phyloP scores from a whole-genome alignment of 345 rosid species.

The Anacardium occidentale region DNA sequence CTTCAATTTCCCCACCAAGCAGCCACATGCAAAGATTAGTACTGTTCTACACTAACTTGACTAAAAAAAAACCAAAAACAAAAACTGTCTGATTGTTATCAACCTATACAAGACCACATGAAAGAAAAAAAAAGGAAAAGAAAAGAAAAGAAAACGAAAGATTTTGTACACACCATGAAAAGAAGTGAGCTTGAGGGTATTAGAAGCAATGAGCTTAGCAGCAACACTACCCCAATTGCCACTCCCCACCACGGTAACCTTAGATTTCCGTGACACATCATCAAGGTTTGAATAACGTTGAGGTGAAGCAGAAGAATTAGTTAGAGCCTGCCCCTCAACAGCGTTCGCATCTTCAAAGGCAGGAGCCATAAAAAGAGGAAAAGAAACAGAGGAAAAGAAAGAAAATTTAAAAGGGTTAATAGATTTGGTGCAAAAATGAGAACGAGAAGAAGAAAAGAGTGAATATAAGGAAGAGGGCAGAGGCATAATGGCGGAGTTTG shows the following conservation, averaged over 20 bases:
- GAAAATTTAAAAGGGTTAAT: conserved; percentile 13
- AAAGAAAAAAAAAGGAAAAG: no score
- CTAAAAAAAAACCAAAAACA: not conserved
- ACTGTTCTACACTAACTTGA: not conserved
- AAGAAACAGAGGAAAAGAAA: not conserved
- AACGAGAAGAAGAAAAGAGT: conserved; percentile 13
- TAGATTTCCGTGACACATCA: conserved; percentile 34
- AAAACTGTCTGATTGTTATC: not conserved
- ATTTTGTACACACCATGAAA: conserved; percentile 62
- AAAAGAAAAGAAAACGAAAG: not conserved
- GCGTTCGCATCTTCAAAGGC: conserved; percentile 23
- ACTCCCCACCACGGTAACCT: conserved; percentile 86
- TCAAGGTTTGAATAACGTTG: conserved; percentile 5
- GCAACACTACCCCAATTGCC: conserved; percentile 99
- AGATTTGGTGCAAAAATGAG: conserved; percentile 16
- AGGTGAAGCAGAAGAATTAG: not conserved
- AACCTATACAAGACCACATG: not conserved
- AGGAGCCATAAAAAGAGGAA: conserved; percentile 32
- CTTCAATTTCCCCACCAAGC: not conserved
- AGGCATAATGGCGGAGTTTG: conserved; percentile 43
- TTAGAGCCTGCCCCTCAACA: not conserved
- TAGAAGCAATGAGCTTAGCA: conserved; percentile 92
- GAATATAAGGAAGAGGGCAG: conserved; percentile 27
- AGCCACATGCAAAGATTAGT: not conserved
- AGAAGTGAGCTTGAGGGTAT: conserved; percentile 63